Conservation (phyloP, 2,329 filamentous ascomycete genomes). For the Chaetomiaceae sp. region DNA sequence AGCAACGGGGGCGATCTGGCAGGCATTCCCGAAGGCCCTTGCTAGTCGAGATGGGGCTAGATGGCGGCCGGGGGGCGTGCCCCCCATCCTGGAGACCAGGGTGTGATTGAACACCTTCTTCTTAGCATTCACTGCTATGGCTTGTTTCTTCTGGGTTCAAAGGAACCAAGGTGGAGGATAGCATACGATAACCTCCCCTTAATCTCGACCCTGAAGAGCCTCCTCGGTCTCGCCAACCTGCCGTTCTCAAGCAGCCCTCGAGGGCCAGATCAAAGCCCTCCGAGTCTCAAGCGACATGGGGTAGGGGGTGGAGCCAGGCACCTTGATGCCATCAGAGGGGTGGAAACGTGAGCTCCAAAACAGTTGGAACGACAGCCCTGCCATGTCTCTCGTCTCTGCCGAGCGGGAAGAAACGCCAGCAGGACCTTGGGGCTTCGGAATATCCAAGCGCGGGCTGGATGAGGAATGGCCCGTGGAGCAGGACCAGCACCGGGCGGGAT, state of each 20-base stretch:
- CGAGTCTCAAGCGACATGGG: not conserved
- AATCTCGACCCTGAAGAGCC: not conserved
- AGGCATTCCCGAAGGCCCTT: slow-evolving; percentile 27
- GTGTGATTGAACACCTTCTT: slow-evolving; percentile 8
- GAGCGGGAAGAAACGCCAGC: slow-evolving; percentile 22
- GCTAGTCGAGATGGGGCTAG: slow-evolving; percentile 27
- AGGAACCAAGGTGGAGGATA: not conserved
- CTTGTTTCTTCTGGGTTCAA: not conserved
- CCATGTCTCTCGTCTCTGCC: slow-evolving; percentile 17
- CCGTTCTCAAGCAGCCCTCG: not conserved
- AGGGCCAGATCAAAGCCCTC: too few relatives aligned
- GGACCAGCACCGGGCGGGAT: slow-evolving; percentile 8
- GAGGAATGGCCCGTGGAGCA: slow-evolving; percentile 19
- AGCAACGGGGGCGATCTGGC: slow-evolving; percentile 36
- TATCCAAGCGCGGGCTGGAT: slow-evolving; percentile 14
- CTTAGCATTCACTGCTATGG: slow-evolving; percentile 16
- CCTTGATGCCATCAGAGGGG: not conserved
- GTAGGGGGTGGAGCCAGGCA: slow-evolving; percentile 3
- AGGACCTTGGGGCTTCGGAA: slow-evolving; percentile 14
- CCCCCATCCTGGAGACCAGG: slow-evolving; percentile 13
- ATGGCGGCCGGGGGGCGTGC: slow-evolving; percentile 13
- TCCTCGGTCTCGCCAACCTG: not conserved
- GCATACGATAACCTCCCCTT: slow-evolving; percentile 3
- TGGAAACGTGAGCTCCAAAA: not conserved
- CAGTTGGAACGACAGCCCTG: slow-evolving; percentile 1